Evolutionary conservation across 768 basidiomycete species (phyloP), one percentile per base, ranked within the genome.

Genomic region (Lactarius tabidus): DNA sequence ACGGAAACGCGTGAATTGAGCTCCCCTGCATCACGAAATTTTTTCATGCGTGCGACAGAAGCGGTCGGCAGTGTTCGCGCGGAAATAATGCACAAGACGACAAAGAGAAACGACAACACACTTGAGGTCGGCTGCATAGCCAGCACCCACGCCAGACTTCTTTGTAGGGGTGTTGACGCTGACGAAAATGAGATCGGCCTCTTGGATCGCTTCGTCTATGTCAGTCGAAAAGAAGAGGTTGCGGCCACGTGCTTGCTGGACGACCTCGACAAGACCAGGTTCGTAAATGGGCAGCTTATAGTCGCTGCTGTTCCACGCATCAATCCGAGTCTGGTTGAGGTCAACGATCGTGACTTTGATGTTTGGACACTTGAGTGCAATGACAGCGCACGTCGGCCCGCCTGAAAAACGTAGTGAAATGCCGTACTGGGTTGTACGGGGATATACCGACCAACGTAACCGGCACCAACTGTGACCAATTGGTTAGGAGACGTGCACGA

Each of bases 111-210:
- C 64, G 60, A 54, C 64, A 56, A 80, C 90, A 71, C 71, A 98
- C 96, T 97, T 97, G 74, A 99, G 87, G 80, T 99, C 97, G 66
- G 97, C 97, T 65, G 96, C 96, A 78, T 91, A 97, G 64, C 97
- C 97, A 67, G 95, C 95, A 72, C 97, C 97, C 57, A 99, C 90
- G 77, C 96, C 96, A 57, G 84, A 85, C 84, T 97, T 98, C 84
- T 99, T 99, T 61, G 97, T 99, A 23, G 97, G 97, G 10, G 97
- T 98, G 80, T 98, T 98, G 72, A 98, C 96, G 63, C 90, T 92
- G 74, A 98, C 96, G 75, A 98, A 98, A 78, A 98, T 96, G 69
- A 98, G 87, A 75, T 99, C 95, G 38, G 97, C 96, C 77, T 96
- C 95, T 69, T 80, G 84, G 74, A 99, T 97, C 65, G 82, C 94